These are phyloP conservation scores for Tephrocybe sp. DNA, from an alignment of 768 basidiomycete genomes.

Conservation along the genomic window DNA sequence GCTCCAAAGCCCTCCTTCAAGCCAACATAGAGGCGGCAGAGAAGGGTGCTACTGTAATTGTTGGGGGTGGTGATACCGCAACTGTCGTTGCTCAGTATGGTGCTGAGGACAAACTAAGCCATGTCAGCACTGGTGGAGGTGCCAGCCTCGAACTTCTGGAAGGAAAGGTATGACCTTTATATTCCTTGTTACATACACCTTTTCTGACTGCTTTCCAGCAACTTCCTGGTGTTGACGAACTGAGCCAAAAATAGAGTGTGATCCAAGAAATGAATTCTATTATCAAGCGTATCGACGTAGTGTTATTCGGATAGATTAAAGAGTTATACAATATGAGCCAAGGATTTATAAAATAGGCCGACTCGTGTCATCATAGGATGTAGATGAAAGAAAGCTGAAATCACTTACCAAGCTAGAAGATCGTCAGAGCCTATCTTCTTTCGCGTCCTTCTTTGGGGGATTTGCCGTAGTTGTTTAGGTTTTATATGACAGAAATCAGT, in stretches of 20 bases:
- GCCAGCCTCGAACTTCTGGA: slow-evolving; percentile 94
- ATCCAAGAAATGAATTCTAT: too few relatives aligned
- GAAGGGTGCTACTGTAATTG: slow-evolving; percentile 87
- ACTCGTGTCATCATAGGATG: too few relatives aligned
- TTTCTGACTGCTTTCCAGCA: slow-evolving; percentile 41
- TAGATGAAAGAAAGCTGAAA: too few relatives aligned
- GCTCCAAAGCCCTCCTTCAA: slow-evolving; percentile 81
- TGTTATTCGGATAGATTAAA: too few relatives aligned
- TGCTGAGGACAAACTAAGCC: slow-evolving; percentile 86
- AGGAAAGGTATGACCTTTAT: slow-evolving; percentile 70
- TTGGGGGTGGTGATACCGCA: slow-evolving; percentile 96
- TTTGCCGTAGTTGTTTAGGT: too few relatives aligned
- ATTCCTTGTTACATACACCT: neutral
- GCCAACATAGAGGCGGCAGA: slow-evolving; percentile 84
- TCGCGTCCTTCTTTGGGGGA: too few relatives aligned
- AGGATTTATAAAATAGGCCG: too few relatives aligned
- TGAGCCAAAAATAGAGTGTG: slow-evolving; percentile 82
- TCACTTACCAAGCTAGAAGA: too few relatives aligned
- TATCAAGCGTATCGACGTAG: too few relatives aligned
- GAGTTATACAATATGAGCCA: too few relatives aligned
- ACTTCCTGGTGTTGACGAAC: slow-evolving; percentile 87
- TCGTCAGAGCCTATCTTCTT: too few relatives aligned
- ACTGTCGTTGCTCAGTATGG: slow-evolving; percentile 87
- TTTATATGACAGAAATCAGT: too few relatives aligned
- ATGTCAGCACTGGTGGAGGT: slow-evolving; percentile 95